Evolutionary conservation across 495 filamentous ascomycete genomes (phyloP).

Genomic region (Podospora pseudoanserina): DNA sequence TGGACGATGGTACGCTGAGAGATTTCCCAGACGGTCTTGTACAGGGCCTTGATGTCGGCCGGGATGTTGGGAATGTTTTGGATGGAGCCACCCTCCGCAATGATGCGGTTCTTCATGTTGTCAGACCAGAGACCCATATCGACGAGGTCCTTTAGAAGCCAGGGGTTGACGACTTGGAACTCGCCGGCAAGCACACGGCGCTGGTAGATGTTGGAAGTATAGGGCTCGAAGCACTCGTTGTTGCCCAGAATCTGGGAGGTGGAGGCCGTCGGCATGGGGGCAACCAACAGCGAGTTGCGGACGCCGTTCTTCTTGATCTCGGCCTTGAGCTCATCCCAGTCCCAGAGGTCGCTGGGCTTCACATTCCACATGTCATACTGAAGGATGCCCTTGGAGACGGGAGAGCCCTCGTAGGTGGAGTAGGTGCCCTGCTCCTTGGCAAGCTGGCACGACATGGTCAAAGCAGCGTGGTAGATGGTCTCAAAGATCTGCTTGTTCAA

Average conservation of each 20-base stretch:
- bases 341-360: conserved; percentile 90
- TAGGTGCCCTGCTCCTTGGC: conserved; percentile 81
- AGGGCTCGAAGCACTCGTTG: conserved; percentile 99
- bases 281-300: conserved; percentile 89
- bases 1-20: conserved; percentile 92
- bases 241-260: conserved; percentile 96
- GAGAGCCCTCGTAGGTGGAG: conserved; percentile 86
- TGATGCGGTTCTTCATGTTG: conserved; percentile 99
- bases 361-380: conserved; percentile 99
- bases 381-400: conserved; percentile 90
- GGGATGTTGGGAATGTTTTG: conserved; percentile 97
- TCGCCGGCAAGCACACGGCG: conserved; percentile 96
- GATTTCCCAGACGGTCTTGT: conserved; percentile 99
- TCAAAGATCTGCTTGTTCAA: conserved; percentile 99
- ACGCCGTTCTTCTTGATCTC: conserved; percentile 88
- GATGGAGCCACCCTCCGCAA: conserved; percentile 90
- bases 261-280: conserved; percentile 95
- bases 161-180: conserved; percentile 99
- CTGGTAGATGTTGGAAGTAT: conserved; percentile 99
- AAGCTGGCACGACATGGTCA: conserved; percentile 83
- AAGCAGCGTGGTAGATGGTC: conserved; percentile 95
- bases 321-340: conserved; percentile 86
- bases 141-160: conserved; percentile 96
- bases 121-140: conserved; percentile 98
- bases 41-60: conserved; percentile 89